Conservation (phyloP, 345 rosid species). For the Hevea brasiliensis region DNA sequence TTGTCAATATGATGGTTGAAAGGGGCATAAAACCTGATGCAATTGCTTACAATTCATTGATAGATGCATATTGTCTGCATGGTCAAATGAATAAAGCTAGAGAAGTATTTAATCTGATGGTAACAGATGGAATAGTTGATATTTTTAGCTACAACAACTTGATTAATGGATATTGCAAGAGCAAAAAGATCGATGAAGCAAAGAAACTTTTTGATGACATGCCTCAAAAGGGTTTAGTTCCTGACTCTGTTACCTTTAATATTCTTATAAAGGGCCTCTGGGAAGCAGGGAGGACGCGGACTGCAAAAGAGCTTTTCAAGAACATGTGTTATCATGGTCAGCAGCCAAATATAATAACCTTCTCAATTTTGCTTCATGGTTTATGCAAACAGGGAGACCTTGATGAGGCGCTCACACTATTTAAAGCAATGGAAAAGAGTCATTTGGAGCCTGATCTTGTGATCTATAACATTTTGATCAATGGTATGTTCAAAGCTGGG, state of each 20-base stretch:
- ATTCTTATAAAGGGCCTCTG: background rate
- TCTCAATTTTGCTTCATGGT: background rate
- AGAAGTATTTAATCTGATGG: no score
- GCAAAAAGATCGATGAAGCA: background rate
- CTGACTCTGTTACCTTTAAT: background rate
- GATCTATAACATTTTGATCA: background rate
- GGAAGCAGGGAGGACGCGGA: no score
- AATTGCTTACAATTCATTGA: no score
- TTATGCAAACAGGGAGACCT: background rate
- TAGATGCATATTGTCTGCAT: no score
- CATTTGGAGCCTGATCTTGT: background rate
- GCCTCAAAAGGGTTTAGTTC: no score
- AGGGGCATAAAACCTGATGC: no score
- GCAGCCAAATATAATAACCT: no score
- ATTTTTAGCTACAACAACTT: no score
- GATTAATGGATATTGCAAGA: background rate
- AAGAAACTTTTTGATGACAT: background rate
- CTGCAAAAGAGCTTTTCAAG: background rate
- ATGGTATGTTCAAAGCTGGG: no score
- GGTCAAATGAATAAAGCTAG: no score
- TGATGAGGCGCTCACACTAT: background rate
- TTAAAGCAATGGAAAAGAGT: background rate
- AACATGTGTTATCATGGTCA: background rate
- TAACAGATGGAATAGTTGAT: no score
- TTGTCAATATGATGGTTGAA: no score